Evolutionary conservation across 2,329 filamentous ascomycete species (phyloP), one percentile per base, ranked within the genome.

Genomic region (Verruconis gallopava): DNA sequence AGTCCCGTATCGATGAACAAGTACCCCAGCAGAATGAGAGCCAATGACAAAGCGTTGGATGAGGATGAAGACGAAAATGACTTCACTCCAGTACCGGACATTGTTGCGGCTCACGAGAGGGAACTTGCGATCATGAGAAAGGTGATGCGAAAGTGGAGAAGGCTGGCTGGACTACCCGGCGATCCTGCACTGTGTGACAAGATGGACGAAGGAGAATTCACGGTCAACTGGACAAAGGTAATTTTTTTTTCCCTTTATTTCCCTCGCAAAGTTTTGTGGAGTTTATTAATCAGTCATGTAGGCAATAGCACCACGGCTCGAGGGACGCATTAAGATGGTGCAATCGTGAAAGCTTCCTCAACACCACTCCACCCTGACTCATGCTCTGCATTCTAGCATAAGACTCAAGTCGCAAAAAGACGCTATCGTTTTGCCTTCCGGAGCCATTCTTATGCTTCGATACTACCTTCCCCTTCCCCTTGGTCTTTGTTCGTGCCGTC

Each of bases 251-350:
- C 25, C n/a, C n/a, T n/a, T n/a, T n/a, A n/a, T n/a, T n/a, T n/a
- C n/a, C n/a, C n/a, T n/a, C n/a, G n/a, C n/a, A n/a, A n/a, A n/a
- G n/a, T n/a, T n/a, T n/a, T n/a, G n/a, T n/a, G n/a, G n/a, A n/a
- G n/a, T n/a, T n/a, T n/a, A n/a, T n/a, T n/a, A n/a, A n/a, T n/a
- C n/a, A n/a, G n/a, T n/a, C n/a, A n/a, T 30, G n/a, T 30, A 30
- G 25, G 80, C 83, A 2, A 88, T 93, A 57, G 75, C 79, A 43
- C 86, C 86, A 1, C 71, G 72, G 44, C 47, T 89, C 5, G 85
- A 93, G 56, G 85, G 84, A 1, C 72, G 85, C 37, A 93, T 93
- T 44, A 60, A 43, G 35, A 36, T 47, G 5, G 33, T 42, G 22
- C 37, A 30, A 11, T 11, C 30, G 12, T 42, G 30, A 42, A n/a